These are phyloP conservation scores for Phytophthora europaea DNA, from an alignment of 352 stramenopile genomes.

Conservation along the genomic window DNA sequence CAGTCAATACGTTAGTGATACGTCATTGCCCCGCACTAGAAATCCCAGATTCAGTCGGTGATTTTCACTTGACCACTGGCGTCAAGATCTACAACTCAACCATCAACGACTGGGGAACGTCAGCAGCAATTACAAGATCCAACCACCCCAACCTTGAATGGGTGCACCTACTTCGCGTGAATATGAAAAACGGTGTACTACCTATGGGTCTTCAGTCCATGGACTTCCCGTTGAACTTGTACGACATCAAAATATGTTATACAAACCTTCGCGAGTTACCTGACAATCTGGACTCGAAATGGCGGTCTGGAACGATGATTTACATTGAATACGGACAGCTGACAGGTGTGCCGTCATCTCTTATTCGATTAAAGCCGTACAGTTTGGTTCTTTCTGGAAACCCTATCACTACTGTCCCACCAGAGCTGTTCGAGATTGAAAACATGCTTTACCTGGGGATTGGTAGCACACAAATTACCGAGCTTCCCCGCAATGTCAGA, in stretches of 20 bases:
- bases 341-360: slow-evolving; percentile 23
- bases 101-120: background rate
- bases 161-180: background rate
- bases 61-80: background rate
- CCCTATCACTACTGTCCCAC: slow-evolving; percentile 37
- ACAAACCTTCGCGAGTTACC: slow-evolving; percentile 48
- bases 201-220: background rate
- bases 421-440: slow-evolving; percentile 27
- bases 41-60: background rate
- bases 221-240: background rate
- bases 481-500: slow-evolving; percentile 32
- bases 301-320: slow-evolving; percentile 31
- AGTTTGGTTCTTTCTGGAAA: slow-evolving; percentile 42
- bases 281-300: slow-evolving; percentile 47
- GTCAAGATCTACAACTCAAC: slow-evolving; percentile 1
- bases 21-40: background rate
- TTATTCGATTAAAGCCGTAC: slow-evolving; percentile 26
- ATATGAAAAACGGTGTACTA: background rate
- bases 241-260: slow-evolving; percentile 49
- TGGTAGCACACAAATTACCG: slow-evolving; percentile 17
- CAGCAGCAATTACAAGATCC: background rate
- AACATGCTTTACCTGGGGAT: slow-evolving; percentile 30
- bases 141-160: background rate
- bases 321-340: slow-evolving; percentile 43
- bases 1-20: background rate